Base-by-base conservation (phyloP, 1,284 basidiomycete genomes). In the Boletellus deceptivus region DNA sequence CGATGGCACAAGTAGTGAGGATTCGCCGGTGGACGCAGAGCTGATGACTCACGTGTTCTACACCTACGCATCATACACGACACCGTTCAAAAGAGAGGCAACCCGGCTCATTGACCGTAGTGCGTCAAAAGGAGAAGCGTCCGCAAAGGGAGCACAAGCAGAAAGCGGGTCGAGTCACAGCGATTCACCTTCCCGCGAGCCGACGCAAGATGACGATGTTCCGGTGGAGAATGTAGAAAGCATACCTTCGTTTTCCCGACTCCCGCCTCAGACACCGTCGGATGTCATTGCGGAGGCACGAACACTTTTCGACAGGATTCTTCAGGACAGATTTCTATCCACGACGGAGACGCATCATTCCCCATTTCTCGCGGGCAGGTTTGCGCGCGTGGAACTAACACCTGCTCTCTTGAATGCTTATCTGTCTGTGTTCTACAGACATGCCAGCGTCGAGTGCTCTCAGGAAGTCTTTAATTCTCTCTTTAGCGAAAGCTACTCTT, bases 11-110 rank as follows among this genome's bases (percentile, higher is more conserved):
- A 62, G 69, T 18, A 64, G 71, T 14, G 59, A 66, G 37, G 78
- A 40, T 20, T 40, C 50, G 29, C 33, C 50, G 37, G 46, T 93
- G 13, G 79, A 90, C 56, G 85, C 89, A 49, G 81, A 86, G 59
- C 78, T 89, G 24, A 83, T 98, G 80, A 78, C 81, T 57, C 86
- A 91, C 60, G 71, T 98, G 8, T 93, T 98, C 68, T 87, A 93
- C 70, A 79, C 91, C 1, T 98, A 98, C 70, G 86, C 93, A 0
- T 72, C 86, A 1, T 96, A 91, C 71, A 76, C 74, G 42, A 84
- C 90, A 1, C 84, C 89, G 0, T 86, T 88, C 70, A 73, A 69
- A 49, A 76, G 84, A 39, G 69, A 70, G 14, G 62, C 72, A 7
- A 75, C 77, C 14, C 69, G 70, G 25, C 54, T 79, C 5, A 46